These are phyloP conservation scores for Pythium aristosporum DNA, from an alignment of 352 stramenopile species.

Conservation along the genomic window DNA sequence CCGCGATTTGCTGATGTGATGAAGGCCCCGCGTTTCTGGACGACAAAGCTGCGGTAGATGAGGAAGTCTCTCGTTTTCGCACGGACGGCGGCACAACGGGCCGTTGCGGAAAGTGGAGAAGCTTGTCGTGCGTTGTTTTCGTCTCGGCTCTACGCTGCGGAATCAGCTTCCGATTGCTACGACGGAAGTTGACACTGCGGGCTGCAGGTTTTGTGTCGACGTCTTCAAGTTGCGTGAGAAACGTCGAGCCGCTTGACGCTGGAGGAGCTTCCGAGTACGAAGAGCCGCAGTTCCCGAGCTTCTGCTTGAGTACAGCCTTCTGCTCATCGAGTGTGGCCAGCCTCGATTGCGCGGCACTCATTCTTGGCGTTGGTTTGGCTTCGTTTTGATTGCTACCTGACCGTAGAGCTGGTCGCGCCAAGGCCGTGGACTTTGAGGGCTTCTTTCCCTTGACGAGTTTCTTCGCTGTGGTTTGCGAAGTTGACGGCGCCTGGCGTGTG, in stretches of 20 bases:
- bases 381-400: slow-evolving; percentile 18
- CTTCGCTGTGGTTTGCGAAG: not conserved
- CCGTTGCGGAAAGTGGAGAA: slow-evolving; percentile 13
- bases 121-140: not conserved
- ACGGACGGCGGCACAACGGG: slow-evolving; percentile 14
- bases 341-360: not conserved
- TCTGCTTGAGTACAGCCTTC: slow-evolving; percentile 47
- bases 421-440: not conserved
- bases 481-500: slow-evolving; percentile 11
- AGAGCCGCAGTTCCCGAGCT: slow-evolving; percentile 21
- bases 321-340: slow-evolving; percentile 23
- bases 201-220: slow-evolving; percentile 4
- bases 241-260: slow-evolving; percentile 11
- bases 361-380: not conserved
- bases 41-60: not conserved
- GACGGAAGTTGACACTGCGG: not conserved
- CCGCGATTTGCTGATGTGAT: not conserved
- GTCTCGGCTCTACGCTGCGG: not conserved
- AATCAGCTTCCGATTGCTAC: not conserved
- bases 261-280: not conserved
- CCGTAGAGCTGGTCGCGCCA: not conserved
- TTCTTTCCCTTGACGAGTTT: slow-evolving; percentile 15
- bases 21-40: not conserved
- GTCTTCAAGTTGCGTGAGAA: slow-evolving; percentile 32
- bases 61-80: not conserved